Percentiles rank a stretch among this genome's conserved stretches.
These are phyloP conservation scores for Juglanconis oblonga DNA, from an alignment of 2,329 filamentous ascomycete genomes.

Conservation along the genomic window DNA sequence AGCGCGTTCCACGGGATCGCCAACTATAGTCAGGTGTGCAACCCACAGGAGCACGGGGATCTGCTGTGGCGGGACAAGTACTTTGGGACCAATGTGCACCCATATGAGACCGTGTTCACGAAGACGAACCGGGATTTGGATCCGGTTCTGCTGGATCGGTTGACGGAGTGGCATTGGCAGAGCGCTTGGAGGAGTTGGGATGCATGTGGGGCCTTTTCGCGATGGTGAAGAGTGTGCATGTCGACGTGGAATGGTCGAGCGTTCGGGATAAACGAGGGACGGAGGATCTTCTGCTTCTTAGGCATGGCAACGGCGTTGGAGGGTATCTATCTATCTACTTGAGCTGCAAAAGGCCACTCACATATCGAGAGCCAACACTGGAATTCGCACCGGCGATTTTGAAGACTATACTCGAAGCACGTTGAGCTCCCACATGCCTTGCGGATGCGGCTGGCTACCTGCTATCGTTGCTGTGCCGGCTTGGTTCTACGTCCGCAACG, in stretches of 20 bases:
- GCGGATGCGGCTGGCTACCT: too few species aligned
- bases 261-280: background rate
- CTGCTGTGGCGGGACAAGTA: constrained; percentile 27
- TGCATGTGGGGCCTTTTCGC: constrained; percentile 18
- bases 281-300: background rate
- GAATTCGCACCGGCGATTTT: background rate
- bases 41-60: constrained; percentile 21
- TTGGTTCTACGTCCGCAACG: too few species aligned
- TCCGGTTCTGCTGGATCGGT: constrained; percentile 23
- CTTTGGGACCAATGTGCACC: constrained; percentile 32
- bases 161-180: constrained; percentile 29
- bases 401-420: background rate
- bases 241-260: background rate
- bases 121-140: constrained; percentile 31
- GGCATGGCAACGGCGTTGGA: background rate
- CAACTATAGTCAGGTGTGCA: constrained; percentile 23
- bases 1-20: constrained; percentile 25
- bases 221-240: constrained; percentile 2
- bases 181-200: constrained; percentile 24
- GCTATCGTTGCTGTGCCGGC: too few species aligned
- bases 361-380: background rate
- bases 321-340: background rate
- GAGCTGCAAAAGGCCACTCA: too few species aligned
- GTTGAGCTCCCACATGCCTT: background rate
- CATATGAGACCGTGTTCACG: constrained; percentile 35